Evolutionary conservation across 179 eudicot species (phyloP).

Genomic region (Beta corolliflora): DNA sequence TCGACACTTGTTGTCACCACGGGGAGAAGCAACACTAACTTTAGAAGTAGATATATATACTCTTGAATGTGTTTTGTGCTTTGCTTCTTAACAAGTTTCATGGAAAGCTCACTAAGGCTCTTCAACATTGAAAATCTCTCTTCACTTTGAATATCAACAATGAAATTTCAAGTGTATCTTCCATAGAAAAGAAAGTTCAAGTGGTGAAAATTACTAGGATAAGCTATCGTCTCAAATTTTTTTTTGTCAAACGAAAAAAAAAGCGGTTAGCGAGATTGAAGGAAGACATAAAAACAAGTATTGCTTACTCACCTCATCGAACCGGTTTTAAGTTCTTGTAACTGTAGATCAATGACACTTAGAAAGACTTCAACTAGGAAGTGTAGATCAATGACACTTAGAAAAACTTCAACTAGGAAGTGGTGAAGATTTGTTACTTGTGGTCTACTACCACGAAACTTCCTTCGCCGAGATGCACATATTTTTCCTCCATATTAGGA

Average conservation of each 20-base stretch:
- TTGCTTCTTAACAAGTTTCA: neutral
- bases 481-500: neutral
- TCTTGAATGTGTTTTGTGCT: no score
- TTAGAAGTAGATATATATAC: neutral
- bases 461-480: neutral
- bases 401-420: neutral
- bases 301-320: neutral
- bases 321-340: neutral
- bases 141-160: neutral
- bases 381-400: neutral
- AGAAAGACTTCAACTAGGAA: no score
- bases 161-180: neutral
- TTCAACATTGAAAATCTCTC: neutral
- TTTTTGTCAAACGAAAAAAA: neutral
- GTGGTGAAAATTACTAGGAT: neutral
- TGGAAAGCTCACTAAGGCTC: neutral
- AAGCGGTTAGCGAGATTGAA: neutral
- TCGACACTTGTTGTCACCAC: neutral
- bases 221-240: neutral
- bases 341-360: no score
- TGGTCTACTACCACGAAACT: neutral
- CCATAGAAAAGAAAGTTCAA: neutral
- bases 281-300: neutral
- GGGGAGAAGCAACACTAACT: neutral
- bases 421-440: neutral